phyloP scores from a whole-genome alignment of 345 rosid species.

The Passiflora organensis region DNA sequence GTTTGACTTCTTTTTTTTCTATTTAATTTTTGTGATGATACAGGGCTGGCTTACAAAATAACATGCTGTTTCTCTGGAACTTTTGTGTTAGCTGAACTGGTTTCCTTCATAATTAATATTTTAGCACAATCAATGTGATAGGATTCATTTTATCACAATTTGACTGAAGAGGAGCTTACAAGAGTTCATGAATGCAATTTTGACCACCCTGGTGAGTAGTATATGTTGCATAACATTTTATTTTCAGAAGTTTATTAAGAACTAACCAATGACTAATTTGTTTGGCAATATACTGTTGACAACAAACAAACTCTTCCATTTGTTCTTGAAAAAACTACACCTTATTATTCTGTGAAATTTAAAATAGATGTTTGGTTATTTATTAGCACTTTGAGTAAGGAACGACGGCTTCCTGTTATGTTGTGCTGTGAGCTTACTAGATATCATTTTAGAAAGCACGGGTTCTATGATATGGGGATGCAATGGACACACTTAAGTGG shows the following conservation, averaged over 20 bases:
- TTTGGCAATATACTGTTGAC: background rate
- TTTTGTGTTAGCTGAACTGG: background rate
- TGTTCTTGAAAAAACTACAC: too few species aligned
- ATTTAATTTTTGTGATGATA: background rate
- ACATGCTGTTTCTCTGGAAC: too few species aligned
- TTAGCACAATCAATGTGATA: conserved; percentile 43
- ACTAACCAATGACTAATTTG: background rate
- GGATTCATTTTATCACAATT: conserved; percentile 99
- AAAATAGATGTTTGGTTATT: too few species aligned
- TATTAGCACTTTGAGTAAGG: too few species aligned
- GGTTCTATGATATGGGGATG: background rate
- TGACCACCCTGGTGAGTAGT: conserved; percentile 96
- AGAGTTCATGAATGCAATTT: conserved; percentile 94
- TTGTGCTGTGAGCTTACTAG: conserved; percentile 1
- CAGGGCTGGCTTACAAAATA: background rate
- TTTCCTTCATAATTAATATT: conserved; percentile 2
- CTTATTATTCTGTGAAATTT: too few species aligned
- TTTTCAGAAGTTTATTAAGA: background rate
- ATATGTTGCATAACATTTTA: conserved; percentile 10
- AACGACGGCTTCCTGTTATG: background rate
- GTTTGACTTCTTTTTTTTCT: background rate
- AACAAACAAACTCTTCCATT: background rate
- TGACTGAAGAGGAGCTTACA: conserved; percentile 78
- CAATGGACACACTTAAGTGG: background rate
- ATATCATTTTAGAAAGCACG: background rate